Evolutionary conservation across 176 grass and related monocot genomes (phyloP).

Genomic region (Pontederia crassipes): DNA sequence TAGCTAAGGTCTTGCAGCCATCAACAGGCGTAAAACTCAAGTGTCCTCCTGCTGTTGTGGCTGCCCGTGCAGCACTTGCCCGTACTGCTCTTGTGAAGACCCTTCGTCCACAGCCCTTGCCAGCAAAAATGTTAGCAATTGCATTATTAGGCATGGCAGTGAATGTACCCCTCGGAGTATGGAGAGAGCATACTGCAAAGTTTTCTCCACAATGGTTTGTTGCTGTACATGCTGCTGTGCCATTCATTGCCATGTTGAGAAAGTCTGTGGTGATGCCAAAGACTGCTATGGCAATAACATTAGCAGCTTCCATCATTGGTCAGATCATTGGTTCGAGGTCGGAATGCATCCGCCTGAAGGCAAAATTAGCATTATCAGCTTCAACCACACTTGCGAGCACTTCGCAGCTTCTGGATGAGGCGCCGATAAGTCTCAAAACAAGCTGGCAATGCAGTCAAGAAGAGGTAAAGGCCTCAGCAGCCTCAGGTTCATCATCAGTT

Average conservation of each 20-base stretch:
- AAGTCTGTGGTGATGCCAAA: slow-evolving; percentile 88
- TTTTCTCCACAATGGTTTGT: slow-evolving; percentile 91
- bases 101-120: slow-evolving; percentile 71
- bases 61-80: slow-evolving; percentile 65
- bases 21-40: slow-evolving; percentile 78
- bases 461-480: slow-evolving; percentile 23
- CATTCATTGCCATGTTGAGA: slow-evolving; percentile 85
- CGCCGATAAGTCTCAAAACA: slow-evolving; percentile 25
- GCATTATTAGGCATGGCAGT: slow-evolving; percentile 76
- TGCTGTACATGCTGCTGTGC: slow-evolving; percentile 73
- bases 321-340: slow-evolving; percentile 88
- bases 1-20: slow-evolving; percentile 60
- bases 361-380: slow-evolving; percentile 31
- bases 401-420: neutral
- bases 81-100: slow-evolving; percentile 67
- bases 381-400: neutral
- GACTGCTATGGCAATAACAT: slow-evolving; percentile 76
- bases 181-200: slow-evolving; percentile 88
- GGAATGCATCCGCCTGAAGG: slow-evolving; percentile 48
- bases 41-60: slow-evolving; percentile 70
- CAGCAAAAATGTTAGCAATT: slow-evolving; percentile 80
- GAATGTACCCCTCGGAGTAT: slow-evolving; percentile 86
- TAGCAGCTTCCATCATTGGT: slow-evolving; percentile 88
- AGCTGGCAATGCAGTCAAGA: slow-evolving; percentile 27
- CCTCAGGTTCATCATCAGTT: slow-evolving; percentile 5